Percentiles rank a stretch among this genome's conserved stretches.
Conservation (phyloP, 371 early-diverging fungal species). For the Syncephalastrum monosporum region DNA sequence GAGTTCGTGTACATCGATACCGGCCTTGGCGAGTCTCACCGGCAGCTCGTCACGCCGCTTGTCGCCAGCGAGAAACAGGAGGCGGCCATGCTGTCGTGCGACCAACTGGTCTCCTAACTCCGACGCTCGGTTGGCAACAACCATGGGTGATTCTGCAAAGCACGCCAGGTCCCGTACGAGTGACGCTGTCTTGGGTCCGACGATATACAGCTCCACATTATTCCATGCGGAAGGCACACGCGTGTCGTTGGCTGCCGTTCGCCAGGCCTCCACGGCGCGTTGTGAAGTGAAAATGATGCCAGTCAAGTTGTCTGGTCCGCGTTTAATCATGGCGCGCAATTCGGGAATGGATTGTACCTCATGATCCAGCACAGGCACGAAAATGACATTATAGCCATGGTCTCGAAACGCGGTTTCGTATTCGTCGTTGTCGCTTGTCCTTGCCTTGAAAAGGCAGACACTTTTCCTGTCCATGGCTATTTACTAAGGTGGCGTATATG, state of each 20-base stretch:
- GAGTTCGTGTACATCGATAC: constrained; percentile 32
- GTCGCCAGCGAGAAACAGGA: constrained; percentile 59
- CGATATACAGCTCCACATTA: constrained; percentile 33
- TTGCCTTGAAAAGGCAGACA: constrained; percentile 25
- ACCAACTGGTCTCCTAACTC: constrained; percentile 36
- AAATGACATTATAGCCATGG: constrained; percentile 19
- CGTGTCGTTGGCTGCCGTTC: background rate
- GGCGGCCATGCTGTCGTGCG: background rate
- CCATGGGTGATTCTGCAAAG: too few relatives aligned
- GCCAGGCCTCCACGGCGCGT: constrained; percentile 35
- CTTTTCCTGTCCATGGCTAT: too few relatives aligned
- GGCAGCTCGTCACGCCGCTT: constrained; percentile 55
- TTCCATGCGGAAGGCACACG: constrained; percentile 16
- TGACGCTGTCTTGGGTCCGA: constrained; percentile 52
- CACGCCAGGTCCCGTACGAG: background rate
- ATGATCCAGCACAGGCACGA: constrained; percentile 42
- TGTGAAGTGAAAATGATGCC: constrained; percentile 44
- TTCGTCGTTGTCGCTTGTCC: constrained; percentile 16
- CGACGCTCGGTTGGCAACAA: constrained; percentile 40
- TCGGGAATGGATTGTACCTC: constrained; percentile 10
- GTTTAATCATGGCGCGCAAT: constrained; percentile 14
- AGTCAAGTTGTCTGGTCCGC: constrained; percentile 16
- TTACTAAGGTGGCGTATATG: too few relatives aligned
- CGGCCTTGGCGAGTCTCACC: constrained; percentile 17
- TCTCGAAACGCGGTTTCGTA: constrained; percentile 15